A percentile compares a stretch with the other conserved stretches of the same genome.
Conservation (phyloP, 2,329 filamentous ascomycete species). For the Aspergillus tamarii region DNA sequence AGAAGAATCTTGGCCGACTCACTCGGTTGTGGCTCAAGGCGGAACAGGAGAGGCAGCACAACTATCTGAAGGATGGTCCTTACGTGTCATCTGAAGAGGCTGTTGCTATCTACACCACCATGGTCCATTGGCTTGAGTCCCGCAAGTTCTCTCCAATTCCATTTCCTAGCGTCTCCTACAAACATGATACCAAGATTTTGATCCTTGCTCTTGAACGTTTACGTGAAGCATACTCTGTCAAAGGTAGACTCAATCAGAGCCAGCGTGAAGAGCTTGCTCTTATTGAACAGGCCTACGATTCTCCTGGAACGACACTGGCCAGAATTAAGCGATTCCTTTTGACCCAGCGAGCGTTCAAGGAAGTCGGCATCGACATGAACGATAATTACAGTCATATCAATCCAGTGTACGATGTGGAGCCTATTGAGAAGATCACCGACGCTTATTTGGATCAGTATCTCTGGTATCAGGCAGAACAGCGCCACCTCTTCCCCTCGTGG, state of each 20-base stretch:
- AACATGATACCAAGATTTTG: slow-evolving; percentile 98
- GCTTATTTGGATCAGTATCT: slow-evolving; percentile 98
- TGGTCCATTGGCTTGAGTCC: slow-evolving; percentile 97
- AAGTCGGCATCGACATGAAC: slow-evolving; percentile 99
- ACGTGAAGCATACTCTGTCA: slow-evolving; percentile 95
- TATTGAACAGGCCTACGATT: slow-evolving; percentile 98
- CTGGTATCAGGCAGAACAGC: slow-evolving; percentile 98
- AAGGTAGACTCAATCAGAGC: slow-evolving; percentile 93
- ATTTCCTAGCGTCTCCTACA: slow-evolving; percentile 98
- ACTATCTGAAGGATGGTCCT: slow-evolving; percentile 98
- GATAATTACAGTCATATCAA: slow-evolving; percentile 99
- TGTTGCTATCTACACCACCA: slow-evolving; percentile 97
- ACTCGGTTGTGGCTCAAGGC: slow-evolving; percentile 97
- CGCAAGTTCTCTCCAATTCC: slow-evolving; percentile 98
- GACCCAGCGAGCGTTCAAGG: slow-evolving; percentile 97
- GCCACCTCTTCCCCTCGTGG: slow-evolving; percentile 96
- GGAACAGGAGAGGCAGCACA: slow-evolving; percentile 97
- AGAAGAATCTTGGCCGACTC: slow-evolving; percentile 95
- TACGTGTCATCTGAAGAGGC: slow-evolving; percentile 98
- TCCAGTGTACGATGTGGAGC: slow-evolving; percentile 97
- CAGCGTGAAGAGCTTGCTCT: slow-evolving; percentile 95
- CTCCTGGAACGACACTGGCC: slow-evolving; percentile 91
- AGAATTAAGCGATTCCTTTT: slow-evolving; percentile 97
- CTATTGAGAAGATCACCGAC: slow-evolving; percentile 99
- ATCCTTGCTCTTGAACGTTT: slow-evolving; percentile 92